phyloP scores from a whole-genome alignment of 2,329 filamentous ascomycete genomes.

The Dactylonectria estremocensis region DNA sequence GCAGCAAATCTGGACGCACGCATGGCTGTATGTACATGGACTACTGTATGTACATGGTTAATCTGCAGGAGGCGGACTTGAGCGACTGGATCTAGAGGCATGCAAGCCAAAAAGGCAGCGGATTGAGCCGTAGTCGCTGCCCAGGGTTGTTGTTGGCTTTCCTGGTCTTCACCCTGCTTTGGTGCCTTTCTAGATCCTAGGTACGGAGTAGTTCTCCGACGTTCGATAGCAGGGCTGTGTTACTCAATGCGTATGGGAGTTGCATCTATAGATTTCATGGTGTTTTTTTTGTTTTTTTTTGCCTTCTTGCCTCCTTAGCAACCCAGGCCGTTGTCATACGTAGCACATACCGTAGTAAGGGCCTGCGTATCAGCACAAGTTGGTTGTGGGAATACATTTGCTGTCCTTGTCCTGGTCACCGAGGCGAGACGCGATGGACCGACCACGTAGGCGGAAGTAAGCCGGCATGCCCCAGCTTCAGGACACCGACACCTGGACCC shows the following conservation, averaged over 20 bases:
- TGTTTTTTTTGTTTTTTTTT: neutral
- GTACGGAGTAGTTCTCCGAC: neutral
- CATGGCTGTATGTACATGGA: no score
- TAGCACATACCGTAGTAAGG: neutral
- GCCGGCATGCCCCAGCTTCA: constrained; percentile 27
- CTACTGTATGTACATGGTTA: no score
- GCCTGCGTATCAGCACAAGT: neutral
- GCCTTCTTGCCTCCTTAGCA: neutral
- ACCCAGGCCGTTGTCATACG: neutral
- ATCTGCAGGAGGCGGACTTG: constrained; percentile 23
- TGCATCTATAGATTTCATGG: neutral
- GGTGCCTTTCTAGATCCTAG: no score
- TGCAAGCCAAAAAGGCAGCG: neutral
- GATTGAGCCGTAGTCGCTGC: neutral
- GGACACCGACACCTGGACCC: neutral
- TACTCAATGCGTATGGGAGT: neutral
- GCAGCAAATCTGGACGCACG: neutral
- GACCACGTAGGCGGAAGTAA: constrained; percentile 22
- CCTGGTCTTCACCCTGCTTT: no score
- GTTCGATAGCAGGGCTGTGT: neutral
- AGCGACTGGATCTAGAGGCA: constrained; percentile 1
- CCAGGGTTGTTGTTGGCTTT: neutral
- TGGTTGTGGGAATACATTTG: neutral
- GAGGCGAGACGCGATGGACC: constrained; percentile 13
- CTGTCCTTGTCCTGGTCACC: neutral